These are phyloP conservation scores for Mortierella sp. DNA, from an alignment of 371 early-diverging fungal genomes.

Conservation along the genomic window DNA sequence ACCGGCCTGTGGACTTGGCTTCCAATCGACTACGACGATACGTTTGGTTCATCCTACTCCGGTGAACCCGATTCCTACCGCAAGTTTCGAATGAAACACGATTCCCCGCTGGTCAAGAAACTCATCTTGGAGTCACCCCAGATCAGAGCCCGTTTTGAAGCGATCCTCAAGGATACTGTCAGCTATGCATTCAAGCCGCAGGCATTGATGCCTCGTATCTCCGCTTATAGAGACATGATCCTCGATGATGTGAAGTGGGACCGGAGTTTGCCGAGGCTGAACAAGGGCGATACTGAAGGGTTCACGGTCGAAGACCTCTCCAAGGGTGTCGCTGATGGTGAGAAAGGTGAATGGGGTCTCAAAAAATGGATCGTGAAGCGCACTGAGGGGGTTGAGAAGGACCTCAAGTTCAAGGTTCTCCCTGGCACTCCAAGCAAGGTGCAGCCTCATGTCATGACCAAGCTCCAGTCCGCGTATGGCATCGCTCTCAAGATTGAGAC, in stretches of 20 bases:
- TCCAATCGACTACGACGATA: slow-evolving; percentile 69
- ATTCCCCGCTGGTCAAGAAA: slow-evolving; percentile 50
- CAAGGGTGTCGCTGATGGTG: slow-evolving; percentile 28
- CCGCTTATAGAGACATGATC: slow-evolving; percentile 67
- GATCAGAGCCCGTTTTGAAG: slow-evolving; percentile 63
- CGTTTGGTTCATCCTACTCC: slow-evolving; percentile 43
- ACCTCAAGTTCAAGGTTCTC: slow-evolving; percentile 32
- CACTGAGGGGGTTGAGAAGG: slow-evolving; percentile 26
- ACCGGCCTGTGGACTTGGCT: slow-evolving; percentile 66
- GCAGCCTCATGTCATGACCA: slow-evolving; percentile 20
- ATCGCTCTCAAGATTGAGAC: slow-evolving; percentile 4
- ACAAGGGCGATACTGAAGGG: slow-evolving; percentile 34
- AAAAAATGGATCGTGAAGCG: slow-evolving; percentile 38
- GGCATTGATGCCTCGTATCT: slow-evolving; percentile 62
- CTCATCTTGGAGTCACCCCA: slow-evolving; percentile 62
- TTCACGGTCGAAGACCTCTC: slow-evolving; percentile 33
- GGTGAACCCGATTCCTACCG: slow-evolving; percentile 57
- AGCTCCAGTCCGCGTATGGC: slow-evolving; percentile 25
- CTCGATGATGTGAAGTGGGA: slow-evolving; percentile 69
- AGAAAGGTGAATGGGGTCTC: slow-evolving; percentile 32
- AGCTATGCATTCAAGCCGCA: slow-evolving; percentile 71
- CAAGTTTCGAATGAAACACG: slow-evolving; percentile 58
- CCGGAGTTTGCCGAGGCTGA: slow-evolving; percentile 42
- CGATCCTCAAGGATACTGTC: slow-evolving; percentile 64
- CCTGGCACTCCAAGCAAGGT: slow-evolving; percentile 20